Percentiles rank a stretch among this genome's conserved stretches.
These are phyloP conservation scores for Pseudopediastrum boryanum DNA, from an alignment of 139 green algal genomes.

Conservation along the genomic window DNA sequence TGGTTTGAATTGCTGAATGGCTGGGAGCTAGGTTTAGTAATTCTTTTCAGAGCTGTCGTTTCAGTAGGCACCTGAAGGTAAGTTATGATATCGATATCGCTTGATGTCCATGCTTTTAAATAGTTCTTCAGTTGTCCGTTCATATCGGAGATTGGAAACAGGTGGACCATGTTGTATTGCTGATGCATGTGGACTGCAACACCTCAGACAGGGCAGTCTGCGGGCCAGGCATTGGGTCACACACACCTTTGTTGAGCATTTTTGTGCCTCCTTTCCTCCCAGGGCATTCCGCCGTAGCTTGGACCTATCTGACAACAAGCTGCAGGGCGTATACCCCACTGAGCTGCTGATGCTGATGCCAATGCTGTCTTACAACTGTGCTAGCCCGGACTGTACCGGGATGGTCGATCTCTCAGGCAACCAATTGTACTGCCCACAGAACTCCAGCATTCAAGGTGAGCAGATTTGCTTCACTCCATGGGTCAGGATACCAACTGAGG, in stretches of 20 bases:
- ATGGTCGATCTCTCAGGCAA: constrained; percentile 14
- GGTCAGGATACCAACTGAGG: background rate
- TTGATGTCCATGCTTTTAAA: too few species aligned
- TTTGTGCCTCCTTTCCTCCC: background rate
- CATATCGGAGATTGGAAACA: background rate
- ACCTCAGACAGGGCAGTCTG: background rate
- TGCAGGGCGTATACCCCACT: constrained; percentile 26
- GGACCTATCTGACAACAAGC: constrained; percentile 11
- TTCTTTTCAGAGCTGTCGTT: too few species aligned
- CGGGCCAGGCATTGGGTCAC: background rate
- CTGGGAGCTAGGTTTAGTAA: too few species aligned
- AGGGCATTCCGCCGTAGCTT: background rate
- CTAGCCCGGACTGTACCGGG: background rate
- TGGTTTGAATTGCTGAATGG: too few species aligned
- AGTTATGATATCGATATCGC: too few species aligned
- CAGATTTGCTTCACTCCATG: background rate
- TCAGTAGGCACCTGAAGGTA: too few species aligned
- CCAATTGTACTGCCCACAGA: constrained; percentile 22
- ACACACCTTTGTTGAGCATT: background rate
- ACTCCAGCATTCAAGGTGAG: constrained; percentile 10
- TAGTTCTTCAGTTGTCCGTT: background rate
- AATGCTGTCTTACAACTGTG: constrained; percentile 1
- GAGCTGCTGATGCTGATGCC: background rate
- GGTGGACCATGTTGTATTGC: background rate
- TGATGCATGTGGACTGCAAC: background rate